Conservation (phyloP, 805 yeast species). For the Helenozyma rhizophorensis region DNA sequence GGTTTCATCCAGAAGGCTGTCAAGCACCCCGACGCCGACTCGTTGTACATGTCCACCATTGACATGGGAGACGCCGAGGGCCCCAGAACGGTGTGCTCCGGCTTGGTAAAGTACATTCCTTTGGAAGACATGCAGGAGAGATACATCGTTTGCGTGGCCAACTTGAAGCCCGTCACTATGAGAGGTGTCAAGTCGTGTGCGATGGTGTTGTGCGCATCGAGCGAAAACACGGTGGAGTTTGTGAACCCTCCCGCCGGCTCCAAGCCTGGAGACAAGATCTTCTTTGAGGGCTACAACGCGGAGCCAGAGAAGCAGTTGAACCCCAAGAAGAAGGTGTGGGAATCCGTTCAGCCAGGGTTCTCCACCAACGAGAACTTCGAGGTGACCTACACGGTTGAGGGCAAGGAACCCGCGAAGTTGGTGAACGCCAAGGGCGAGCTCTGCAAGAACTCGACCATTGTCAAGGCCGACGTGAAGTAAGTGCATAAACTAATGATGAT, state of each 20-base stretch:
- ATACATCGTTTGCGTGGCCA: constrained; percentile 85
- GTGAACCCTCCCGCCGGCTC: constrained; percentile 93
- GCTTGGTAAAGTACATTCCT: constrained; percentile 84
- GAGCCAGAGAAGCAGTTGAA: constrained; percentile 88
- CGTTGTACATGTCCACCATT: constrained; percentile 93
- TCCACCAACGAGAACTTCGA: constrained; percentile 71
- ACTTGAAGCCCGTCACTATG: constrained; percentile 96
- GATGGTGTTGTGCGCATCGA: constrained; percentile 95
- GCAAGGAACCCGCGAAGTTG: constrained; percentile 67
- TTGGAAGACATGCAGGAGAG: constrained; percentile 95
- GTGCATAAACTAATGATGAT: too few species aligned
- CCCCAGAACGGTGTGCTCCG: constrained; percentile 98
- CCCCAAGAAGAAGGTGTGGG: constrained; percentile 99
- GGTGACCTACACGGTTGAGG: constrained; percentile 78
- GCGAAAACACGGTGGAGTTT: constrained; percentile 72
- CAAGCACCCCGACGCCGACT: constrained; percentile 97
- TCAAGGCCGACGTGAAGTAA: constrained; percentile 76
- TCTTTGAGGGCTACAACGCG: constrained; percentile 87
- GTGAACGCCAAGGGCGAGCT: constrained; percentile 76
- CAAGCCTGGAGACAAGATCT: constrained; percentile 92
- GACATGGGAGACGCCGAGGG: constrained; percentile 95
- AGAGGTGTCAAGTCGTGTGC: constrained; percentile 94
- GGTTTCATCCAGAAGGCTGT: constrained; percentile 96
- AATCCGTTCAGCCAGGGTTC: constrained; percentile 87
- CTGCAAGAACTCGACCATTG: constrained; percentile 69